Evolutionary conservation across 2,329 filamentous ascomycete species (phyloP), one percentile per base, ranked within the genome.

Genomic region (Pseudofabraea citricarpa): DNA sequence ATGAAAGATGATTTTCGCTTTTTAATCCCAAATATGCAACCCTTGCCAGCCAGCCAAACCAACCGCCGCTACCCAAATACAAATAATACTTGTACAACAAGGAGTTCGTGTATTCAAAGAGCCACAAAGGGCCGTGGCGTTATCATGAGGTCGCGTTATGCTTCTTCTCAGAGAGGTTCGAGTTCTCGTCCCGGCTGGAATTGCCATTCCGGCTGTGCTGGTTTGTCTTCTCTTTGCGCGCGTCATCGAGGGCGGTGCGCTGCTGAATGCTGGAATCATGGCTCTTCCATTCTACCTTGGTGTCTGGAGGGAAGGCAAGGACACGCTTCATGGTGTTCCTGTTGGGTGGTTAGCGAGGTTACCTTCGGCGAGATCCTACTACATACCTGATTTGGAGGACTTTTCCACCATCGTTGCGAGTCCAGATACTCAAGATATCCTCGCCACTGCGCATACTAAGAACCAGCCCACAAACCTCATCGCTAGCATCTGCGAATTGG

Each of bases 341-440:
- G n/a, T 29, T 22, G 5, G 31, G 24, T 6, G 20, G 33, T 60
- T 38, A 58, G 50, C 27, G 41, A 15, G 15, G 13, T 26, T 9
- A 8, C n/a, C n/a, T 22, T 6, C 23, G 12, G 37, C 60, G 46
- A 24, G 15, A 19, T 29, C 33, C 19, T 10, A 41, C 6, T 31
- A 32, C 81, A 56, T 78, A 95, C 86, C 91, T 84, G 60, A 98
- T 95, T 73, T 95, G 96, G 57, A 97, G 85, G 65, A 96, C 94
- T 58, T 89, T 83, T 50, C 90, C 89, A 35, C 90, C 91, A 60
- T 95, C 88, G 57, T 88, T 93, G 65, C 90, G 87, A 43, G 90
- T 95, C 93, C 93, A 98, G 62, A 98, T 90, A 69, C 90, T 96
- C 65, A 98, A 77, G 49, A 97, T 94, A 62, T 98, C 93, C 69